Evolutionary conservation across 2,329 filamentous ascomycete species (phyloP).

Genomic region (Aspergillus aculeatus): DNA sequence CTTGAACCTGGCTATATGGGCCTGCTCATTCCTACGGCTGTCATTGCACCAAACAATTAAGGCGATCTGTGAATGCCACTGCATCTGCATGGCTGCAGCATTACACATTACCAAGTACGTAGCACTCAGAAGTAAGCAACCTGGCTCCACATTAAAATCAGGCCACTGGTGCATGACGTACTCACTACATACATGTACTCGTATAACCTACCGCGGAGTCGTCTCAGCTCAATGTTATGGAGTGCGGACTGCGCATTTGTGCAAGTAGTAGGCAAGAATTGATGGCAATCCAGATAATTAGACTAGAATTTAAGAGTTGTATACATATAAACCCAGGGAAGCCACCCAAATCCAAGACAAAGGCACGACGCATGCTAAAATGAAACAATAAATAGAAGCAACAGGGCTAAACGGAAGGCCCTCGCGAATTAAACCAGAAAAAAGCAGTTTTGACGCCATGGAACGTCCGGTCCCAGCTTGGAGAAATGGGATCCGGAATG

Average conservation of each 20-base stretch:
- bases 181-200: neutral
- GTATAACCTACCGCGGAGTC: neutral
- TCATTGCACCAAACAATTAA: neutral
- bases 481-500: neutral
- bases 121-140: too few relatives aligned
- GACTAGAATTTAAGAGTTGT: conserved; percentile 4
- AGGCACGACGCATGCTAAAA: neutral
- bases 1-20: too few relatives aligned
- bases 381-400: neutral
- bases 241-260: neutral
- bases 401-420: neutral
- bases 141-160: neutral
- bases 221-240: neutral
- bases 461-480: neutral
- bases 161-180: neutral
- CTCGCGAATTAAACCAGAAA: neutral
- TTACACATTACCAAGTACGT: too few relatives aligned
- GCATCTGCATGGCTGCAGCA: too few relatives aligned
- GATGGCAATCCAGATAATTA: neutral
- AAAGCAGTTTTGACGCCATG: neutral
- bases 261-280: neutral
- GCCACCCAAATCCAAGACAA: neutral
- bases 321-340: neutral
- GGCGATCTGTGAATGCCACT: too few relatives aligned
- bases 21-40: too few relatives aligned